Base-by-base conservation (phyloP, 306 rosid genomes). In the Datisca glomerata region DNA sequence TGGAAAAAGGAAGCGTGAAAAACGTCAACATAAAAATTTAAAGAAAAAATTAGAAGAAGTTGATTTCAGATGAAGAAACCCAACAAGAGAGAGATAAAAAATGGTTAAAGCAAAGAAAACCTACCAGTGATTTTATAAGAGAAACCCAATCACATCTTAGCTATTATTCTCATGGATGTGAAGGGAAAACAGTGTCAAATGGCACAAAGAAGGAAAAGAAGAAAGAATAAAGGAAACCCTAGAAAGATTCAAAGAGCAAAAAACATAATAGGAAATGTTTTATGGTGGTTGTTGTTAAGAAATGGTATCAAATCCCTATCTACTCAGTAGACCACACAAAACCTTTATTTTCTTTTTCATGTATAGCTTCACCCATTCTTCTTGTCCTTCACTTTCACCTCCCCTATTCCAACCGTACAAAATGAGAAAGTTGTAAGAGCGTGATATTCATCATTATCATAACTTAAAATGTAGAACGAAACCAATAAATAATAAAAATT, bases 231-330 rank as follows among this genome's bases (percentile, higher is more conserved):
- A 38, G 4, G 43, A 38, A 38, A 7, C 43, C 43, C 43, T 38
- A 38, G 43, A 38, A 38, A 38, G 8, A 38, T 38, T 38, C 43
- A 38, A 5, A 15, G 43, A 38, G 43, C 15, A 38, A 38, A 38
- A 16, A n/a, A n/a, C n/a, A n/a, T n/a, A n/a, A n/a, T n/a, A n/a
- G n/a, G n/a, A n/a, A n/a, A n/a, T n/a, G 1, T 18, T n/a, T 38
- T 6, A 38, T 14, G 21, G 18, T 15, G 42, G 13, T 37, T 13
- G n/a, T n/a, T n/a, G 8, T 38, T n/a, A n/a, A n/a, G n/a, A n/a
- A n/a, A n/a, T n/a, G n/a, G n/a, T n/a, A n/a, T n/a, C n/a, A n/a
- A n/a, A n/a, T 38, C 17, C 10, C 12, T 38, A 11, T 11, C 43
- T 38, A 12, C 3, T 38, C 19, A 8, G 7, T 18, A 38, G 18